Evolutionary conservation across 2,329 filamentous ascomycete genomes (phyloP), one percentile per base, ranked within the genome.

Genomic region (Amesomyces nigricolor): DNA sequence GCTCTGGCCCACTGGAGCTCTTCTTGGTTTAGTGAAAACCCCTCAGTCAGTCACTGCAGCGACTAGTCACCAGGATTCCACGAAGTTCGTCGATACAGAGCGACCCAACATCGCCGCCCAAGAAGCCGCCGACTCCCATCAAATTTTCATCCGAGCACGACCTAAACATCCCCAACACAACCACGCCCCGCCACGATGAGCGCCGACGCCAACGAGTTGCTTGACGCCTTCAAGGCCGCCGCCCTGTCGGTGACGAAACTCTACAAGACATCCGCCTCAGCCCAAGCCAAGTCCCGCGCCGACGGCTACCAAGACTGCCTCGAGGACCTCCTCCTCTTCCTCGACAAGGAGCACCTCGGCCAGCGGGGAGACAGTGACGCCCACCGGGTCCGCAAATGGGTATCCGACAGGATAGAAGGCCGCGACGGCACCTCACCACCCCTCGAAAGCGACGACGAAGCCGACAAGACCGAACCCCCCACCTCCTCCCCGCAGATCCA

Each of bases 261-360:
- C 13, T 97, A 97, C 76, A 96, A 96, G 73, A 91, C 86, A 39
- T 92, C 92, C 3, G 87, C 89, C 11, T 78, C 84, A 32, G 88
- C 89, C 47, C 86, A 94, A 68, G 79, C 86, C 48, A 85, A 86
- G 65, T 85, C 90, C 46, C 84, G 89, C 48, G 75, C 82, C 49
- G 86, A 91, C 39, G 94, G 94, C 26, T 97, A 96, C 65, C 91
- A 96, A 70, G 91, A 97, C 67, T 95, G 91, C 38, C 76, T 99
- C 38, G 90, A 96, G 61, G 92, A 97, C 63, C 76, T 99, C 5
- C 74, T 96, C n/a, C 73, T 78, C 14, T 95, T 95, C 63, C 75
- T 97, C 52, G 91, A 97, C 68, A 87, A 83, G 66, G 85, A 91
- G 67, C 84, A 89, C 61, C 77, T 95, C 53, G 90, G 89, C 0